Conservation (phyloP, 164 flowering plant genomes). For the Magnolia changhungtana region DNA sequence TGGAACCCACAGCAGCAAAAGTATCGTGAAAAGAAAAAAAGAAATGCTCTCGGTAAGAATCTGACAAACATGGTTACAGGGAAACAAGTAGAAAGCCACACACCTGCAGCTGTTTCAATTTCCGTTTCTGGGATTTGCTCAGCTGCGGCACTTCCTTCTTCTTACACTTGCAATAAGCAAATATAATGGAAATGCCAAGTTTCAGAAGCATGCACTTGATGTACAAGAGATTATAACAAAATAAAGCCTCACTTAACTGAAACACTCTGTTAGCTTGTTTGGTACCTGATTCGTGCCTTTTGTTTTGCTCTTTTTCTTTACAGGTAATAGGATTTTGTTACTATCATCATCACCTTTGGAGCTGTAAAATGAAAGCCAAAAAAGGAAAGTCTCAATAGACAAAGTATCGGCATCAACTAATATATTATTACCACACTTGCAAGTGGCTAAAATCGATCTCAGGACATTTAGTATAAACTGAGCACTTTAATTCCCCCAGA, state of each 20-base stretch:
- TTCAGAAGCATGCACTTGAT: background rate
- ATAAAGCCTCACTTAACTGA: no score
- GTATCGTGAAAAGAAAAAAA: background rate
- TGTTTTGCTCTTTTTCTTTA: constrained; percentile 37
- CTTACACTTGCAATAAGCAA: constrained; percentile 18
- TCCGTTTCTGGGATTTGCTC: constrained; percentile 69
- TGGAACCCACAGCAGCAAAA: background rate
- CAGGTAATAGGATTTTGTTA: constrained; percentile 48
- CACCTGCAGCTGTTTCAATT: constrained; percentile 75
- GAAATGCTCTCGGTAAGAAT: background rate
- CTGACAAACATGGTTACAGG: background rate
- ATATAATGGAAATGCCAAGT: background rate
- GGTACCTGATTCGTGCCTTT: constrained; percentile 32
- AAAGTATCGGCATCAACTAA: background rate
- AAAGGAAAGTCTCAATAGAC: background rate
- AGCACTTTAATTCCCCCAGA: no score
- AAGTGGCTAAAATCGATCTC: background rate
- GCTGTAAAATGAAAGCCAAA: constrained; percentile 4
- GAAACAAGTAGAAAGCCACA: background rate
- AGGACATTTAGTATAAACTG: no score
- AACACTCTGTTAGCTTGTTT: background rate
- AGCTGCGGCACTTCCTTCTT: constrained; percentile 18
- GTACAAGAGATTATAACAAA: background rate
- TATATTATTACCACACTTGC: background rate
- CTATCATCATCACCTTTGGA: constrained; percentile 35